phyloP scores from a whole-genome alignment of 2,329 filamentous ascomycete species.

The Fusarium siculi region DNA sequence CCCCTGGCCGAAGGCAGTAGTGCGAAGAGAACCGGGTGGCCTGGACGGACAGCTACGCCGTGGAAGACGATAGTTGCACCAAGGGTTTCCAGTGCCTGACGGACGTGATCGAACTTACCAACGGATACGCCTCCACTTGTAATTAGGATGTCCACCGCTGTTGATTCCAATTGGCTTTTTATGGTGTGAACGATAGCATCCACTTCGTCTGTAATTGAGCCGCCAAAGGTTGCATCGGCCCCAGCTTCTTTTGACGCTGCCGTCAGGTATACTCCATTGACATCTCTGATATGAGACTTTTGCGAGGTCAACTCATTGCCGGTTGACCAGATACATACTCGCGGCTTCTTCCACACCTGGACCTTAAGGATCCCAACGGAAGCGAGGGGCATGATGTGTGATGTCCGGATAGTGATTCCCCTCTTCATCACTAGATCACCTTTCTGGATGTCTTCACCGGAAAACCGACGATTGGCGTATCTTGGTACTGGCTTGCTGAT shows the following conservation, averaged over 20 bases:
- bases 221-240: not conserved
- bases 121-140: not conserved
- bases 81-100: not conserved
- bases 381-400: not conserved
- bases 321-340: not conserved
- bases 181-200: not conserved
- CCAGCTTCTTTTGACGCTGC: not conserved
- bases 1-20: fast-evolving
- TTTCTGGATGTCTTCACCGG: not conserved
- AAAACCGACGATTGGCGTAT: not conserved
- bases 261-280: not conserved
- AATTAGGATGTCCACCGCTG: not conserved
- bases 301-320: not conserved
- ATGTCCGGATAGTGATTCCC: not conserved
- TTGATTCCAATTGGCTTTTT: not conserved
- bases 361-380: not conserved
- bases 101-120: not conserved
- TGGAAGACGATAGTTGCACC: not conserved
- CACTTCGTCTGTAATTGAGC: not conserved
- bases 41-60: not conserved
- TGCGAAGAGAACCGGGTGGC: not conserved
- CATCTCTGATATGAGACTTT: not conserved
- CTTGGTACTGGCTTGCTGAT: not conserved
- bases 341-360: not conserved
- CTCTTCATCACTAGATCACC: not conserved